These are phyloP conservation scores for Verticillium nonalfalfae DNA, from an alignment of 2,329 filamentous ascomycete species.

Conservation along the genomic window DNA sequence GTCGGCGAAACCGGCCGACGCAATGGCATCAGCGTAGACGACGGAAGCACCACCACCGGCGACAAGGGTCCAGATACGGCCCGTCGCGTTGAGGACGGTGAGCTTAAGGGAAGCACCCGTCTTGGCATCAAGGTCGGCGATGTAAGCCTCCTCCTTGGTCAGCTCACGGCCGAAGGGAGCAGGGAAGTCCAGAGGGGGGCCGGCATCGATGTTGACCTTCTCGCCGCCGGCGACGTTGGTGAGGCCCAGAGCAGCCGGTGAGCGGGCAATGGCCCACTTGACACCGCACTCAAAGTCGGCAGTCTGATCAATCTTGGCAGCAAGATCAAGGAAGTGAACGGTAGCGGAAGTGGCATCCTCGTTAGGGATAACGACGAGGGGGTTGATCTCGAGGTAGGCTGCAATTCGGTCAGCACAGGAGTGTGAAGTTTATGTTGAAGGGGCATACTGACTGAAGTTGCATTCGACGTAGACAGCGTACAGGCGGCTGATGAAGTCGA, in stretches of 20 bases:
- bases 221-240: slow-evolving; percentile 59
- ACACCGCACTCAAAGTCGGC: slow-evolving; percentile 98
- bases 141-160: slow-evolving; percentile 98
- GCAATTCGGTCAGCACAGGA: neutral
- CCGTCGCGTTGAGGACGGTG: slow-evolving; percentile 85
- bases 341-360: slow-evolving; percentile 84
- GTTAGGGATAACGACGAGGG: slow-evolving; percentile 95
- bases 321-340: slow-evolving; percentile 96
- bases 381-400: slow-evolving; percentile 98
- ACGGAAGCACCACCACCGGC: slow-evolving; percentile 99
- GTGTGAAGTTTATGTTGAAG: neutral
- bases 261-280: slow-evolving; percentile 97
- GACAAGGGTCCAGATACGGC: slow-evolving; percentile 96
- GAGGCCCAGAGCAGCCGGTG: slow-evolving; percentile 80
- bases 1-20: slow-evolving; percentile 87
- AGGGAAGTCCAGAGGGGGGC: slow-evolving; percentile 97
- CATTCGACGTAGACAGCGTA: slow-evolving; percentile 99
- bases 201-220: slow-evolving; percentile 90
- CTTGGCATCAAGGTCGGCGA: slow-evolving; percentile 97
- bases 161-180: slow-evolving; percentile 98
- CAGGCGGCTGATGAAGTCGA: slow-evolving; percentile 97
- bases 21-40: slow-evolving; percentile 98
- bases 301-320: slow-evolving; percentile 97
- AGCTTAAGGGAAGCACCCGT: slow-evolving; percentile 98
- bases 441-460: slow-evolving; percentile 64